Evolutionary conservation across 805 yeast genomes (phyloP).

Genomic region (Dipodascus geniculatus): DNA sequence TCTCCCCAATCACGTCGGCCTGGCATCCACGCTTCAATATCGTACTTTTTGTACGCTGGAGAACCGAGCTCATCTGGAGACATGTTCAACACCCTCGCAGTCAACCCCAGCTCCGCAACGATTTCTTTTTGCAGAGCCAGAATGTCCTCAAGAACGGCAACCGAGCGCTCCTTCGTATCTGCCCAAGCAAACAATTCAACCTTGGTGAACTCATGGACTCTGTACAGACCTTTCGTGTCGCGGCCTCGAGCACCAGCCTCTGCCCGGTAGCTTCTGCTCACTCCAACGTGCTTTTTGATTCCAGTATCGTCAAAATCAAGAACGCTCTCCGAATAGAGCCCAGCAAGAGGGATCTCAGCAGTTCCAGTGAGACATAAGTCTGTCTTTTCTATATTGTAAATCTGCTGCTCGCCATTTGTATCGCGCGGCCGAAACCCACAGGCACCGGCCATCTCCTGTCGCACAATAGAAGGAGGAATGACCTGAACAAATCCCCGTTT

Average conservation of each 20-base stretch:
- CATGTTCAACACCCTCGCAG: slow-evolving; percentile 76
- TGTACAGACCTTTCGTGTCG: slow-evolving; percentile 81
- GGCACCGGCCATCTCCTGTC: slow-evolving; percentile 63
- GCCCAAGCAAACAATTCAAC: slow-evolving; percentile 84
- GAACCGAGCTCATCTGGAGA: slow-evolving; percentile 88
- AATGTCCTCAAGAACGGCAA: slow-evolving; percentile 33
- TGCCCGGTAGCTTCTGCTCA: slow-evolving; percentile 80
- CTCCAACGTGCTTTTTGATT: slow-evolving; percentile 52
- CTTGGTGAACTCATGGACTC: slow-evolving; percentile 95
- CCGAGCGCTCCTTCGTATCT: slow-evolving; percentile 22
- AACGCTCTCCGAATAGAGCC: slow-evolving; percentile 44
- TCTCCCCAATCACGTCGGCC: slow-evolving; percentile 93
- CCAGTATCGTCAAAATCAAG: slow-evolving; percentile 23
- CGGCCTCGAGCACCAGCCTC: slow-evolving; percentile 96
- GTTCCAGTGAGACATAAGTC: slow-evolving; percentile 75
- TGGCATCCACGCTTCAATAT: slow-evolving; percentile 97
- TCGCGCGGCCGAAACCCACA: slow-evolving; percentile 96
- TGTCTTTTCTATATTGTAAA: slow-evolving; percentile 40
- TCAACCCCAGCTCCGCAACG: slow-evolving; percentile 55
- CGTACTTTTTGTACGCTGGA: slow-evolving; percentile 85
- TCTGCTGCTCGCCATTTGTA: slow-evolving; percentile 73
- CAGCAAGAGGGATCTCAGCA: slow-evolving; percentile 92
- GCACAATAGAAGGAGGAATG: slow-evolving; percentile 78
- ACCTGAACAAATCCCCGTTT: slow-evolving; percentile 55
- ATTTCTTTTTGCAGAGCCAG: slow-evolving; percentile 54